These are phyloP conservation scores for Volvariella surrecta DNA, from an alignment of 1,284 basidiomycete species.

Conservation along the genomic window DNA sequence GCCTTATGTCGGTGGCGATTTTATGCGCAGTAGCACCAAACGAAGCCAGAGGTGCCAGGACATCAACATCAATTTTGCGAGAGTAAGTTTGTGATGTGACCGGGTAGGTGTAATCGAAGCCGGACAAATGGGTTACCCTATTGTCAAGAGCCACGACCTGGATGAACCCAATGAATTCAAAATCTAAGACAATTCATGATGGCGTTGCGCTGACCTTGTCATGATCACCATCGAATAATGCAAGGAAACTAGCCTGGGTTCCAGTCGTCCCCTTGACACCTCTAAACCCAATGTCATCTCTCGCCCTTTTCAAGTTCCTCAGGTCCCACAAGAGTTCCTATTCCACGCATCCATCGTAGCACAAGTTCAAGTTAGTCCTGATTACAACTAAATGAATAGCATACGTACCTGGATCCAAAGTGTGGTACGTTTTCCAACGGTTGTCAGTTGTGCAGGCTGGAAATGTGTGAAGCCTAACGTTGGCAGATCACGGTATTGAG, in stretches of 20 bases:
- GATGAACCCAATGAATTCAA: not conserved
- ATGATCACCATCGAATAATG: slow-evolving; percentile 94
- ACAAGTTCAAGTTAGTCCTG: not conserved
- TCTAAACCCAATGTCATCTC: slow-evolving; percentile 94
- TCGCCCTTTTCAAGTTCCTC: slow-evolving; percentile 85
- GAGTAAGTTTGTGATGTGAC: slow-evolving; percentile 99
- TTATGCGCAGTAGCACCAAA: slow-evolving; percentile 97
- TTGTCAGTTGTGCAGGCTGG: slow-evolving; percentile 97
- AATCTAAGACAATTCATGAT: not conserved
- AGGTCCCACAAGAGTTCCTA: slow-evolving; percentile 96
- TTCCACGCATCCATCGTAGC: too few relatives aligned
- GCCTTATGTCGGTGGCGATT: slow-evolving; percentile 91
- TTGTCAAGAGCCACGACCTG: slow-evolving; percentile 88
- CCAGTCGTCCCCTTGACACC: slow-evolving; percentile 99
- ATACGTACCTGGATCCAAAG: slow-evolving; percentile 83
- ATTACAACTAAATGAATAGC: slow-evolving; percentile 1
- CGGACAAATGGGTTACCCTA: slow-evolving; percentile 84
- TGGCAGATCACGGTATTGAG: slow-evolving; percentile 68
- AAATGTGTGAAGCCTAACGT: slow-evolving; percentile 98
- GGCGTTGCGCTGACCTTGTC: slow-evolving; percentile 50
- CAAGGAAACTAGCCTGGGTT: slow-evolving; percentile 93
- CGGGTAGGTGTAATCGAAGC: slow-evolving; percentile 92
- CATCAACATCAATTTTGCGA: slow-evolving; percentile 95
- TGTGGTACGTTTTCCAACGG: slow-evolving; percentile 98
- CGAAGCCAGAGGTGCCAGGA: slow-evolving; percentile 82